phyloP scores from a whole-genome alignment of 164 flowering plant genomes.

The Akebia trifoliata region DNA sequence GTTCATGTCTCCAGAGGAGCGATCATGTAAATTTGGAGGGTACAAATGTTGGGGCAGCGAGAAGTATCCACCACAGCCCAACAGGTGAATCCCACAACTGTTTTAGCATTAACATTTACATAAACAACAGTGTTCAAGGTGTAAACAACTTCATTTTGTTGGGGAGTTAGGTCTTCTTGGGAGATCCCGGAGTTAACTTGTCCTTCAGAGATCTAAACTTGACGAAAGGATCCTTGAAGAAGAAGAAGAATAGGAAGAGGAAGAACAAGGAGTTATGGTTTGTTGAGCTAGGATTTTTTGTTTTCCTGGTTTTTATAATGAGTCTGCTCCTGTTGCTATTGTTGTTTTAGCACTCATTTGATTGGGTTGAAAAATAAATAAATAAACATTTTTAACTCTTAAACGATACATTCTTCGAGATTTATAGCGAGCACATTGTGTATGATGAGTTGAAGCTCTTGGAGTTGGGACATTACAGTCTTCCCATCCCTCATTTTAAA shows the following conservation, averaged over 20 bases:
- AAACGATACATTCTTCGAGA: background rate
- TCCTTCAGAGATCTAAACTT: conserved; percentile 30
- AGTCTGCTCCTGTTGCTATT: conserved; percentile 10
- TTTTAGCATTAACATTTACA: conserved; percentile 56
- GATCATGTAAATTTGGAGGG: conserved; percentile 36
- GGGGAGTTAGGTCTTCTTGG: conserved; percentile 54
- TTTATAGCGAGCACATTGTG: too few relatives aligned
- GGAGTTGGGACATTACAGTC: too few relatives aligned
- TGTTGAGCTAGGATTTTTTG: conserved; percentile 7
- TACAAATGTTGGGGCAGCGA: conserved; percentile 52
- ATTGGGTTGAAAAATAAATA: too few relatives aligned
- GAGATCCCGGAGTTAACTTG: conserved; percentile 57
- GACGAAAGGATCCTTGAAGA: conserved; percentile 13
- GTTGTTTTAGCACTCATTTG: background rate
- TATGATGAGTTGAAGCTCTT: too few relatives aligned
- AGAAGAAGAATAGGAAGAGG: conserved; percentile 13
- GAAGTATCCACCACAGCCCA: conserved; percentile 21
- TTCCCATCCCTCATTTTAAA: too few relatives aligned
- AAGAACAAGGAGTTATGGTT: conserved; percentile 4
- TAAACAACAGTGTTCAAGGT: conserved; percentile 78
- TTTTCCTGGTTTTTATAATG: conserved; percentile 7
- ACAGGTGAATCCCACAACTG: conserved; percentile 21
- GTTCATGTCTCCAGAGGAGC: conserved; percentile 13
- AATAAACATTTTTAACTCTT: too few relatives aligned
- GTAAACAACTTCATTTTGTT: conserved; percentile 51